A percentile compares a stretch with the other conserved stretches of the same genome.
These are phyloP conservation scores for Linderniella brevidens DNA, from an alignment of 257 asterid genomes.

Conservation along the genomic window DNA sequence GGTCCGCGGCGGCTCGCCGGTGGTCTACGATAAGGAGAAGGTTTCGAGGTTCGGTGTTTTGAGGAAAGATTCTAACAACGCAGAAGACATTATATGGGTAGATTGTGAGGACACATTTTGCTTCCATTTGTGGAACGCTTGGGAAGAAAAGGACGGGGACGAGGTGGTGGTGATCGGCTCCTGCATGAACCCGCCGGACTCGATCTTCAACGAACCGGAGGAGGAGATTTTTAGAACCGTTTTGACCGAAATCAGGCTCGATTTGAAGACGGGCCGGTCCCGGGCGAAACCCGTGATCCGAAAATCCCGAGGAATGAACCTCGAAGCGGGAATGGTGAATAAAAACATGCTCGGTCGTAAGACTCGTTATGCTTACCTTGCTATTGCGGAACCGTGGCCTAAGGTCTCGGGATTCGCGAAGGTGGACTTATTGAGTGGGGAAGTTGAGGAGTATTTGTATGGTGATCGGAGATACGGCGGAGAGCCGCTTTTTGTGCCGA, in stretches of 20 bases:
- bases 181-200: constrained; percentile 71
- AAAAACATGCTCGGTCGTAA: constrained; percentile 39
- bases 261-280: constrained; percentile 38
- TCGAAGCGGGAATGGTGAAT: constrained; percentile 76
- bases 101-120: constrained; percentile 45
- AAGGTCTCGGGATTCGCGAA: constrained; percentile 63
- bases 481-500: constrained; percentile 56
- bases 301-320: constrained; percentile 21
- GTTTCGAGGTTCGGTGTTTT: constrained; percentile 45
- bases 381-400: constrained; percentile 75
- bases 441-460: constrained; percentile 23
- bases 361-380: constrained; percentile 36
- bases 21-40: constrained; percentile 37
- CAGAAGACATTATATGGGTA: constrained; percentile 26
- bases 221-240: constrained; percentile 26
- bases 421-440: constrained; percentile 33
- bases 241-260: constrained; percentile 42
- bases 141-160: constrained; percentile 55
- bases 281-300: constrained; percentile 17
- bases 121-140: constrained; percentile 62
- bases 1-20: constrained; percentile 54
- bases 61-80: constrained; percentile 16
- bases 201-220: constrained; percentile 49
- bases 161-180: constrained; percentile 61
- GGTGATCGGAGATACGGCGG: constrained; percentile 44